Percentiles rank a stretch among this genome's conserved stretches.
These are phyloP conservation scores for Aspergillus ibericus DNA, from an alignment of 2,329 filamentous ascomycete genomes.

Conservation along the genomic window DNA sequence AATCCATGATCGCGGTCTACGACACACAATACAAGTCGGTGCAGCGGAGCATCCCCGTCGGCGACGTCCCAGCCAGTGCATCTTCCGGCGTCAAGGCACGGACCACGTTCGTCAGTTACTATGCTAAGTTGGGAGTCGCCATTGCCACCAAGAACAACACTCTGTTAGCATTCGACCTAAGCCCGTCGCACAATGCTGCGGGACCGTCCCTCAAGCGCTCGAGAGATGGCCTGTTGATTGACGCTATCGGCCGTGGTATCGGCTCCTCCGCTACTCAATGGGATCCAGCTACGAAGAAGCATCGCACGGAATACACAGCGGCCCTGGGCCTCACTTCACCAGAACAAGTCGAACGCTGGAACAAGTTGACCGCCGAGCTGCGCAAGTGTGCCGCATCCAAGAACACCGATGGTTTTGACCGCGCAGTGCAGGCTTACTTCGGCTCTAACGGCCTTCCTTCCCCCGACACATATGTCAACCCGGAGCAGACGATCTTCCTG, in stretches of 20 bases:
- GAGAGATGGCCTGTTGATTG: constrained; percentile 42
- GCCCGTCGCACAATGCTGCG: constrained; percentile 29
- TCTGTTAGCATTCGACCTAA: constrained; percentile 48
- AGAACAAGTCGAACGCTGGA: constrained; percentile 38
- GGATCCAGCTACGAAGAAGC: constrained; percentile 32
- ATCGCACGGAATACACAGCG: constrained; percentile 29
- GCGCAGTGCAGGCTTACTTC: constrained; percentile 33
- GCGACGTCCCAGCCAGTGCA: constrained; percentile 29
- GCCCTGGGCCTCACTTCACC: constrained; percentile 34
- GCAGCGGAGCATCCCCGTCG: constrained; percentile 41
- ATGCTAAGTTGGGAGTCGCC: constrained; percentile 44
- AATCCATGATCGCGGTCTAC: constrained; percentile 46
- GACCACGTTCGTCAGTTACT: constrained; percentile 45
- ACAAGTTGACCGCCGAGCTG: constrained; percentile 31
- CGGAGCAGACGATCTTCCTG: constrained; percentile 39
- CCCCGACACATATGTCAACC: constrained; percentile 32
- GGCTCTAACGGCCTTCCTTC: constrained; percentile 25
- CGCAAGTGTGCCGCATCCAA: constrained; percentile 28
- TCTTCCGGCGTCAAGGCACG: constrained; percentile 25
- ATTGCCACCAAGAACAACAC: constrained; percentile 44
- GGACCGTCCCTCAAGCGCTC: constrained; percentile 39
- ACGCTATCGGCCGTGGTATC: constrained; percentile 45
- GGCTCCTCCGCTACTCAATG: constrained; percentile 31
- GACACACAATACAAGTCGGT: constrained; percentile 50
- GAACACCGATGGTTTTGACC: constrained; percentile 36